Conservation (phyloP, 2,329 filamentous ascomycete species). For the Zymoseptoria passerinii region DNA sequence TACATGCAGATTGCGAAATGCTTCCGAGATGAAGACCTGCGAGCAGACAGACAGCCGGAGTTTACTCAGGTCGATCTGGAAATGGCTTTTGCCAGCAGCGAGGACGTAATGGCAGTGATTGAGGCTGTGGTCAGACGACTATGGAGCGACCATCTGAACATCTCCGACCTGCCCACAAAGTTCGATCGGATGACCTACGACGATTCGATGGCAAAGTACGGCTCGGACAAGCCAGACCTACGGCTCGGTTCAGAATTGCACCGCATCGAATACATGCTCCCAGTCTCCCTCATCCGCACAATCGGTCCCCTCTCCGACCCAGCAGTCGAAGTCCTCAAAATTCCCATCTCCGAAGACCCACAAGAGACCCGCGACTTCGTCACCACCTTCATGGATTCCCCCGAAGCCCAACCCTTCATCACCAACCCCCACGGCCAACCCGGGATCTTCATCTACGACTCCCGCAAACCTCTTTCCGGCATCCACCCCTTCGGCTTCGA, state of each 20-base stretch:
- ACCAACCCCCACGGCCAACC: conserved; percentile 70
- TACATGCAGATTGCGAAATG: conserved; percentile 94
- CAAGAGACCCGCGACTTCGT: conserved; percentile 54
- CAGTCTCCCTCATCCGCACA: conserved; percentile 60
- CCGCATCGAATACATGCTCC: conserved; percentile 55
- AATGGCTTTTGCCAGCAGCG: conserved; percentile 72
- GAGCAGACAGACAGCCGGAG: conserved; percentile 89
- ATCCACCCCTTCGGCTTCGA: conserved; percentile 71
- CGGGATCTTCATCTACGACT: conserved; percentile 68
- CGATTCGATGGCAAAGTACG: conserved; percentile 69
- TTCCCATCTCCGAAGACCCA: conserved; percentile 50
- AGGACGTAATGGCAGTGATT: conserved; percentile 57
- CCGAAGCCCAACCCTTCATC: conserved; percentile 50
- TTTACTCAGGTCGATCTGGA: conserved; percentile 96
- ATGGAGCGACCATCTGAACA: conserved; percentile 44
- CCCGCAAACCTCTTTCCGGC: conserved; percentile 63
- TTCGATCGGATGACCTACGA: conserved; percentile 62
- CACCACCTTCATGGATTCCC: conserved; percentile 59
- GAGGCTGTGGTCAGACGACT: conserved; percentile 48
- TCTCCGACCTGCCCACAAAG: conserved; percentile 34
- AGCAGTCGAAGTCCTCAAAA: conserved; percentile 64
- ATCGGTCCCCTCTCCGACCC: conserved; percentile 62
- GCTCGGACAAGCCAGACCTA: conserved; percentile 86
- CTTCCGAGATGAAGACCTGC: conserved; percentile 88
- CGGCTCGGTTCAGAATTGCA: conserved; percentile 61